Percentiles rank a stretch among this genome's conserved stretches.
These are phyloP conservation scores for Hypoxylon perforatum DNA, from an alignment of 495 filamentous ascomycete species.

Conservation along the genomic window DNA sequence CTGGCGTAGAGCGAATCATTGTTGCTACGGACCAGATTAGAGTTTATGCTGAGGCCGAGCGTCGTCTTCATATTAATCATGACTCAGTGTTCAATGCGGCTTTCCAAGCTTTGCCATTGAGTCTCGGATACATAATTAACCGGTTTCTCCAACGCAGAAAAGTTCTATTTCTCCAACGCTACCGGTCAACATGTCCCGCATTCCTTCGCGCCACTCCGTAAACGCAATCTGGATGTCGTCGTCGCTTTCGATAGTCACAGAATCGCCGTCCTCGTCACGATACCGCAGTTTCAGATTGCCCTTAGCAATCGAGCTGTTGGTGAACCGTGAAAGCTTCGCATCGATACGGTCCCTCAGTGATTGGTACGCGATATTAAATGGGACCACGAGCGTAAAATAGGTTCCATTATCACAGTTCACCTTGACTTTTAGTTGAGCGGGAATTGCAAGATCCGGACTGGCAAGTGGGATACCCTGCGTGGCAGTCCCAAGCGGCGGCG, in stretches of 20 bases:
- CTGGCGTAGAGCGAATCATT: constrained; percentile 15
- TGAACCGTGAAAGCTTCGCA: constrained; percentile 86
- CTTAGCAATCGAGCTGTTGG: constrained; percentile 79
- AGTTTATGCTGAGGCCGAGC: constrained; percentile 8
- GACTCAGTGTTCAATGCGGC: constrained; percentile 1
- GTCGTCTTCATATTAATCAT: constrained; percentile 1
- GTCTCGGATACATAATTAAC: constrained; percentile 12
- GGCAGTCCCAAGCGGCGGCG: constrained; percentile 48
- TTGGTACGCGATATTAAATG: constrained; percentile 91
- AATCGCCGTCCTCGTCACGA: constrained; percentile 91
- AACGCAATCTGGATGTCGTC: constrained; percentile 96
- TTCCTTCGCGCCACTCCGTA: constrained; percentile 86
- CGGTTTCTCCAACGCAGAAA: constrained; percentile 62
- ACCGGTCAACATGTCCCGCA: constrained; percentile 70
- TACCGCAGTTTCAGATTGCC: constrained; percentile 87
- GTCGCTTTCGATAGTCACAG: constrained; percentile 90
- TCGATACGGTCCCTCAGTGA: constrained; percentile 97
- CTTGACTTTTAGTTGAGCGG: constrained; percentile 92
- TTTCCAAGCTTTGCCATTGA: background rate
- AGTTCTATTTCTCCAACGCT: constrained; percentile 88
- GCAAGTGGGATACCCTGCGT: constrained; percentile 52
- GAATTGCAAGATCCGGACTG: constrained; percentile 67
- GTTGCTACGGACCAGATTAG: constrained; percentile 18
- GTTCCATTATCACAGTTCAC: constrained; percentile 84
- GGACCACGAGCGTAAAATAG: constrained; percentile 91